Evolutionary conservation across 116 monocot genomes (phyloP).

Genomic region (Phalaenopsis hybrid): DNA sequence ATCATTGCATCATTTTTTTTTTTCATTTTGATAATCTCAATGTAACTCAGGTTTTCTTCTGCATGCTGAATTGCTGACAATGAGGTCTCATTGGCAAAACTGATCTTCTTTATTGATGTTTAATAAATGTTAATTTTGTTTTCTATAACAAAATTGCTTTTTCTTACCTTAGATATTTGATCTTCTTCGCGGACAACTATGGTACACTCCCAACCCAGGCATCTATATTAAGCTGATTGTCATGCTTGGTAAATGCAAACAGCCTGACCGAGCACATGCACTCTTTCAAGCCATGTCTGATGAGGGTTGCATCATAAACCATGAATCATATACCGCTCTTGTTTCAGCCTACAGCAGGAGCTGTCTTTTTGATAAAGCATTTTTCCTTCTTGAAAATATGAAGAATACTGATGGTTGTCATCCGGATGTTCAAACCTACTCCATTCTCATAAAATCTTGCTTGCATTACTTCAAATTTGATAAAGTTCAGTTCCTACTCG

Average conservation of each 20-base stretch:
- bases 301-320: conserved; percentile 77
- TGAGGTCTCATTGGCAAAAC: background rate
- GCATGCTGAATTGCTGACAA: background rate
- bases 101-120: background rate
- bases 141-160: conserved; percentile 2
- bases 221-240: conserved; percentile 96
- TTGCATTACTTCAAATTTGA: conserved; percentile 65
- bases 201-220: conserved; percentile 79
- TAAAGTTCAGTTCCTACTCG: conserved; percentile 50
- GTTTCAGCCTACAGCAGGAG: conserved; percentile 91
- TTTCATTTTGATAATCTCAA: background rate
- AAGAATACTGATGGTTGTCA: conserved; percentile 70
- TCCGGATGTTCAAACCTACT: conserved; percentile 92
- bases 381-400: conserved; percentile 65
- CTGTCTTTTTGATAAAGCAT: conserved; percentile 74
- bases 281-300: conserved; percentile 85
- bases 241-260: conserved; percentile 97
- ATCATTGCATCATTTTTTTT: background rate
- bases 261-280: conserved; percentile 71
- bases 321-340: conserved; percentile 88
- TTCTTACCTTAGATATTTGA: conserved; percentile 64
- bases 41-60: background rate
- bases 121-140: background rate
- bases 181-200: conserved; percentile 78
- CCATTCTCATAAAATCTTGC: conserved; percentile 91